These are phyloP conservation scores for Aspergillus bertholletiae DNA, from an alignment of 495 filamentous ascomycete species.

Conservation along the genomic window DNA sequence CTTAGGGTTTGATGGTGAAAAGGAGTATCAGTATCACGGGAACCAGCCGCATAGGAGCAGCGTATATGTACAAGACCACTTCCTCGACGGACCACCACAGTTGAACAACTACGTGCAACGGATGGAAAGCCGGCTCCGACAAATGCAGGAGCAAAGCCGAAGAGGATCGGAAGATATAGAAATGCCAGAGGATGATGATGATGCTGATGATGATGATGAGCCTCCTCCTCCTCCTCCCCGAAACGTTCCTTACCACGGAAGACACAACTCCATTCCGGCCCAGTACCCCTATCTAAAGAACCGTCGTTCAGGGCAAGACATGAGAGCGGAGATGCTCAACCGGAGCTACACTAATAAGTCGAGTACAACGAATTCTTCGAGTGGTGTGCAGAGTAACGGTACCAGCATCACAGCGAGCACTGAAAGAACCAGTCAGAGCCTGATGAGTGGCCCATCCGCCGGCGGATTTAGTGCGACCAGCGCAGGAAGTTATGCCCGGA, in stretches of 20 bases:
- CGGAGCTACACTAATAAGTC: constrained; percentile 86
- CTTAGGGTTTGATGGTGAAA: constrained; percentile 58
- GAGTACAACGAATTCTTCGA: constrained; percentile 70
- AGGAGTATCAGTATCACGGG: constrained; percentile 43
- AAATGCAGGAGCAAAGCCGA: constrained; percentile 61
- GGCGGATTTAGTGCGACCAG: constrained; percentile 91
- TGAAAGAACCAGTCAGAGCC: constrained; percentile 70
- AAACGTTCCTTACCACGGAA: constrained; percentile 45
- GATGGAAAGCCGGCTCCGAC: constrained; percentile 78
- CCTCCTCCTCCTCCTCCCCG: constrained; percentile 61
- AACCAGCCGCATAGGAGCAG: constrained; percentile 30
- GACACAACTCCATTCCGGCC: constrained; percentile 44
- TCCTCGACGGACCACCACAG: constrained; percentile 60
- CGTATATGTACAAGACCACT: constrained; percentile 42
- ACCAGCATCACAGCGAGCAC: constrained; percentile 72
- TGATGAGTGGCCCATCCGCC: constrained; percentile 92
- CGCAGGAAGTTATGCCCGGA: constrained; percentile 83
- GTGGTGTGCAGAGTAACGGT: constrained; percentile 63
- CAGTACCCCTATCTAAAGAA: constrained; percentile 43
- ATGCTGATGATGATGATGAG: constrained; percentile 49
- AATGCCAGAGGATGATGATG: constrained; percentile 44
- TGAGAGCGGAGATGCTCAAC: constrained; percentile 64
- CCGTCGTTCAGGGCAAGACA: constrained; percentile 81
- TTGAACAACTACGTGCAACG: constrained; percentile 81
- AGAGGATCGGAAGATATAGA: constrained; percentile 34